These are phyloP conservation scores for Colletotrichum sp. DNA, from an alignment of 2,329 filamentous ascomycete genomes.

Conservation along the genomic window DNA sequence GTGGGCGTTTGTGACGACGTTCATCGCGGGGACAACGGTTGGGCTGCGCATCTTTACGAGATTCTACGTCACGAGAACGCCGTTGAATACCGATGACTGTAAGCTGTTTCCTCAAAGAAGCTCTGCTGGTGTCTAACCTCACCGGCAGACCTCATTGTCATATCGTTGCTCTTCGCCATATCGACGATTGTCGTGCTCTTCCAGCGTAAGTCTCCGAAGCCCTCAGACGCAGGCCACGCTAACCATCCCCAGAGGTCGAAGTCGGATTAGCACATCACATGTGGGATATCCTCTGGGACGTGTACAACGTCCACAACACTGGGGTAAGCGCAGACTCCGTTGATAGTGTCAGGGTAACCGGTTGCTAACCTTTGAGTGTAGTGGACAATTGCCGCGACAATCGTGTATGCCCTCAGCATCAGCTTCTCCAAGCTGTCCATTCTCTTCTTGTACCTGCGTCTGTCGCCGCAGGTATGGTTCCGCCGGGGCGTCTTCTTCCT, in stretches of 20 bases:
- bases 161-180: slow-evolving; percentile 27
- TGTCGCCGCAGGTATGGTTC: slow-evolving; percentile 1
- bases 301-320: neutral
- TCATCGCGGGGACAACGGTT: slow-evolving; percentile 26
- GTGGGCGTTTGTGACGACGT: slow-evolving; percentile 26
- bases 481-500: slow-evolving; percentile 26
- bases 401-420: slow-evolving; percentile 5
- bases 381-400: neutral
- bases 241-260: slow-evolving; percentile 25
- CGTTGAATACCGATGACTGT: slow-evolving; percentile 33
- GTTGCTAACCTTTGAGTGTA: neutral
- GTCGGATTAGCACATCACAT: slow-evolving; percentile 29
- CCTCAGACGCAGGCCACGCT: neutral
- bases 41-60: slow-evolving; percentile 30
- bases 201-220: slow-evolving; percentile 21
- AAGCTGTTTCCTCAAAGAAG: neutral
- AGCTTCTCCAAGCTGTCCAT: slow-evolving; percentile 14
- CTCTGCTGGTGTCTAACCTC: neutral
- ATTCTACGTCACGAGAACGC: slow-evolving; percentile 29
- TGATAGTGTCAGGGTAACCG: neutral
- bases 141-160: slow-evolving; percentile 23
- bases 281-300: slow-evolving; percentile 27
- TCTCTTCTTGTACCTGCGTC: slow-evolving; percentile 9
- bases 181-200: slow-evolving; percentile 26
- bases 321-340: neutral